Conservation (phyloP, 768 basidiomycete species). For the Suillus lakei region DNA sequence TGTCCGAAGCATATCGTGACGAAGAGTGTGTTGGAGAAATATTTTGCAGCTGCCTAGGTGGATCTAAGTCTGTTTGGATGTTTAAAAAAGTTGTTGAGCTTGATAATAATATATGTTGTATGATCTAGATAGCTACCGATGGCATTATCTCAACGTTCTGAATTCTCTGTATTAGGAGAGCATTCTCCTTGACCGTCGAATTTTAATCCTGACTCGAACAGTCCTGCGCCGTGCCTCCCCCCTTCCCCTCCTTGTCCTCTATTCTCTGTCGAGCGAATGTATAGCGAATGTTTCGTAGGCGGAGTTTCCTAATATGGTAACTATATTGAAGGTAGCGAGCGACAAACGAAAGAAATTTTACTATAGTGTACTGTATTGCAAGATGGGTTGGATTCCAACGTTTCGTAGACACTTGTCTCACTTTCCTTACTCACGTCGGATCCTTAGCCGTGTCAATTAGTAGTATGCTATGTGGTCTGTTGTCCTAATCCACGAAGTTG, state of each 20-base stretch:
- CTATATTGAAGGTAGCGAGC: no score
- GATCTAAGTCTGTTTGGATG: not conserved
- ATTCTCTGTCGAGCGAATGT: not conserved
- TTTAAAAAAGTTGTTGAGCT: not conserved
- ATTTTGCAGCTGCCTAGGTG: constrained; percentile 30
- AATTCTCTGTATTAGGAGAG: not conserved
- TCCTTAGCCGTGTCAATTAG: not conserved
- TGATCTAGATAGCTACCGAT: not conserved
- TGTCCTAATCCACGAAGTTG: not conserved
- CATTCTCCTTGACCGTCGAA: not conserved
- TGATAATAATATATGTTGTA: not conserved
- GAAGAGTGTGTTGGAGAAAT: constrained; percentile 52
- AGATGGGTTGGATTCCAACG: no score
- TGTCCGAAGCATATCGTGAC: constrained; percentile 57
- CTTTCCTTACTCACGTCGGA: not conserved
- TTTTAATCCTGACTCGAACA: not conserved
- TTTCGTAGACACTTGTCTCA: not conserved
- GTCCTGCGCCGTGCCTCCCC: not conserved
- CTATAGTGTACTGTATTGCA: no score
- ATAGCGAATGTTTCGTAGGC: no score
- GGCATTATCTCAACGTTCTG: not conserved
- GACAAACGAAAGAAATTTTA: no score
- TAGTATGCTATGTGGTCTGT: not conserved
- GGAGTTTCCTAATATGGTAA: not conserved
- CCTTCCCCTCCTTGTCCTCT: not conserved